A percentile compares a stretch with the other conserved stretches of the same genome.
phyloP scores from a whole-genome alignment of 768 basidiomycete genomes.

The Trametopsis cervina region DNA sequence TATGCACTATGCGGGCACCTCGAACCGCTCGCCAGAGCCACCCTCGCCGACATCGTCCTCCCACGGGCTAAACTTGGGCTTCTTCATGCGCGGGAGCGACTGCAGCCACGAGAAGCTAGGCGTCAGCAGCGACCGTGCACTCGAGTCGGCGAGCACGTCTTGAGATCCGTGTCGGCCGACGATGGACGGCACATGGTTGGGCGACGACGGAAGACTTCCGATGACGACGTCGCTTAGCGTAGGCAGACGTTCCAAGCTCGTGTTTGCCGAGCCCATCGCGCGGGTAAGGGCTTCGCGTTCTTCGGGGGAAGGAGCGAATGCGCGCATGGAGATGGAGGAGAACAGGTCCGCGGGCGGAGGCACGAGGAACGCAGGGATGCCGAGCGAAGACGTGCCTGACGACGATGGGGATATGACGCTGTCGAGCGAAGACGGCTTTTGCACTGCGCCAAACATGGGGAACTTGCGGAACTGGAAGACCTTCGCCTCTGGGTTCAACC shows the following conservation, averaged over 20 bases:
- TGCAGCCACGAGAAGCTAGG: conserved; percentile 63
- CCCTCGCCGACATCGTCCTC: conserved; percentile 53
- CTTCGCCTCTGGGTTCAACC: conserved; percentile 82
- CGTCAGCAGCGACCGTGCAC: conserved; percentile 13
- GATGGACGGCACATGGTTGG: conserved; percentile 41
- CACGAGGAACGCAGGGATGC: conserved; percentile 18
- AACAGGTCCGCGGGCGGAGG: conserved; percentile 22
- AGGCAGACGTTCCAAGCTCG: conserved; percentile 71
- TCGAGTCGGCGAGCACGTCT: conserved; percentile 17
- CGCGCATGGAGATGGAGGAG: conserved; percentile 47
- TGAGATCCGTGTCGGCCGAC: conserved; percentile 18
- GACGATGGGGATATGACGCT: conserved; percentile 10
- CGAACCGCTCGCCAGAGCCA: conserved; percentile 10
- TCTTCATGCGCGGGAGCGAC: conserved; percentile 55
- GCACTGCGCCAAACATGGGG: conserved; percentile 18
- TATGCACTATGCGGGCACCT: background rate
- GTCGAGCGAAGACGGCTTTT: conserved; percentile 9
- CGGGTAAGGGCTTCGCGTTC: conserved; percentile 82
- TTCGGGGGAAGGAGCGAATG: conserved; percentile 83
- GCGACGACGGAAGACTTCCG: conserved; percentile 53
- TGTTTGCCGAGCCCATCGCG: conserved; percentile 67
- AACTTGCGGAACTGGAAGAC: conserved; percentile 49
- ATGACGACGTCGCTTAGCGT: conserved; percentile 61
- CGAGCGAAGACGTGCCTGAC: conserved; percentile 17
- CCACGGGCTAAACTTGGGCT: conserved; percentile 75